Evolutionary conservation across 208 protist species (phyloP).

Genomic region (Wallacemonas sp.): DNA sequence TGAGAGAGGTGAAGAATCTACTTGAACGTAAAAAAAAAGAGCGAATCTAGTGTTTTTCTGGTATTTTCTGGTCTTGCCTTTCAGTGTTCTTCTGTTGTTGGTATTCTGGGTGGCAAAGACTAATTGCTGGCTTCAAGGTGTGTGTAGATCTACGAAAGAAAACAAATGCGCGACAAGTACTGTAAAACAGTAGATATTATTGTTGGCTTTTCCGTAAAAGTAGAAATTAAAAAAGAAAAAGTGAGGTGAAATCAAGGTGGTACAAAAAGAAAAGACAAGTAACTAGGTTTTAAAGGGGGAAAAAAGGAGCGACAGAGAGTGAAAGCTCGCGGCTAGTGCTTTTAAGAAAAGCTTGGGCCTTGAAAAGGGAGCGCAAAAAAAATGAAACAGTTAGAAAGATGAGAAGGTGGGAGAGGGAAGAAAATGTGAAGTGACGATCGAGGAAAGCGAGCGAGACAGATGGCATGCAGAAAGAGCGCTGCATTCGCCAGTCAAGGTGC

Average conservation of each 20-base stretch:
- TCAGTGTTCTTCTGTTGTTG: no score
- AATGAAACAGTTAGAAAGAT: slow-evolving; percentile 8
- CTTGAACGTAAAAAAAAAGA: slow-evolving; percentile 10
- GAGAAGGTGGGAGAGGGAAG: neutral
- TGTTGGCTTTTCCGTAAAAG: no score
- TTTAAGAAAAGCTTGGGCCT: slow-evolving; percentile 10
- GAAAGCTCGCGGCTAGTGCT: slow-evolving; percentile 14
- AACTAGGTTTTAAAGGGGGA: neutral
- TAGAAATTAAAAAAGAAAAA: slow-evolving; percentile 15
- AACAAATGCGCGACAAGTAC: no score
- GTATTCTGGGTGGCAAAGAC: no score
- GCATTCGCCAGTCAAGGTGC: no score
- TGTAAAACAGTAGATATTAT: no score
- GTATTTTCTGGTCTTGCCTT: no score
- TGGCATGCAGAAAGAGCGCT: neutral
- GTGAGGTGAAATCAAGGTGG: slow-evolving; percentile 10
- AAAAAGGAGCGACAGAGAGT: slow-evolving; percentile 16
- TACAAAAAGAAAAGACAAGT: slow-evolving; percentile 9
- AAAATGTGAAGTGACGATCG: neutral
- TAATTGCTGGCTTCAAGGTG: no score
- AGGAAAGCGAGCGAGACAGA: neutral
- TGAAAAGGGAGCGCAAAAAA: slow-evolving; percentile 7
- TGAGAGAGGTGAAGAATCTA: slow-evolving; percentile 1
- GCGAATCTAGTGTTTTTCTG: no score
- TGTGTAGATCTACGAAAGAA: neutral